Conservation (phyloP, 257 asterid species). For the Verbascum thapsus region DNA sequence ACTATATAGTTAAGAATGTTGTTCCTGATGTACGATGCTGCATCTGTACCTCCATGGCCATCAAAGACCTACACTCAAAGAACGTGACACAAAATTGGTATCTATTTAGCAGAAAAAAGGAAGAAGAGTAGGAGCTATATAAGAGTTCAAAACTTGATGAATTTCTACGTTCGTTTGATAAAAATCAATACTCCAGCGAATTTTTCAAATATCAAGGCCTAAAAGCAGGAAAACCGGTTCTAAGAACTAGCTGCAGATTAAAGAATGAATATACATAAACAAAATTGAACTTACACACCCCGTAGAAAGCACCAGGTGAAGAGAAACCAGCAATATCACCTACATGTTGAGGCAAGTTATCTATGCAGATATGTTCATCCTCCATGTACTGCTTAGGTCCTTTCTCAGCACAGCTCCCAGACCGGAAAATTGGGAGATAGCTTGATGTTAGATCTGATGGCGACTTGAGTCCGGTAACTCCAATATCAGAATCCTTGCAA, state of each 20-base stretch:
- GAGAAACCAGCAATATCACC: slow-evolving; percentile 52
- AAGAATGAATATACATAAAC: too few species aligned
- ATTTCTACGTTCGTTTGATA: too few species aligned
- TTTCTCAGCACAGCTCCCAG: slow-evolving; percentile 92
- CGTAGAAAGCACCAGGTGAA: slow-evolving; percentile 86
- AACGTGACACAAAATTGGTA: background rate
- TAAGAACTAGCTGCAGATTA: too few species aligned
- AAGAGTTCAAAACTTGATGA: too few species aligned
- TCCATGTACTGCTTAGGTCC: slow-evolving; percentile 96
- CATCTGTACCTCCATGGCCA: slow-evolving; percentile 98
- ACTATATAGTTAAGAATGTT: slow-evolving; percentile 76
- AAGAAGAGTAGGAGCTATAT: background rate
- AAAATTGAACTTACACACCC: slow-evolving; percentile 67
- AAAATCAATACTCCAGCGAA: too few species aligned
- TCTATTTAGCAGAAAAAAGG: background rate
- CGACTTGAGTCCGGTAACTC: slow-evolving; percentile 45
- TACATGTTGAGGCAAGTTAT: slow-evolving; percentile 63
- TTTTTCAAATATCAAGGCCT: too few species aligned
- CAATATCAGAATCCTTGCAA: slow-evolving; percentile 55
- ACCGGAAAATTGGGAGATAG: slow-evolving; percentile 69
- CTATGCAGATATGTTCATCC: slow-evolving; percentile 87
- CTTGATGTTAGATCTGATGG: slow-evolving; percentile 56
- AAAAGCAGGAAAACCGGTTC: too few species aligned
- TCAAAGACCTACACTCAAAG: slow-evolving; percentile 74
- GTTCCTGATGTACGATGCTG: slow-evolving; percentile 66